These are phyloP conservation scores for Tetrahymena thermophila DNA, from an alignment of 73 alveolate species.

Conservation along the genomic window DNA sequence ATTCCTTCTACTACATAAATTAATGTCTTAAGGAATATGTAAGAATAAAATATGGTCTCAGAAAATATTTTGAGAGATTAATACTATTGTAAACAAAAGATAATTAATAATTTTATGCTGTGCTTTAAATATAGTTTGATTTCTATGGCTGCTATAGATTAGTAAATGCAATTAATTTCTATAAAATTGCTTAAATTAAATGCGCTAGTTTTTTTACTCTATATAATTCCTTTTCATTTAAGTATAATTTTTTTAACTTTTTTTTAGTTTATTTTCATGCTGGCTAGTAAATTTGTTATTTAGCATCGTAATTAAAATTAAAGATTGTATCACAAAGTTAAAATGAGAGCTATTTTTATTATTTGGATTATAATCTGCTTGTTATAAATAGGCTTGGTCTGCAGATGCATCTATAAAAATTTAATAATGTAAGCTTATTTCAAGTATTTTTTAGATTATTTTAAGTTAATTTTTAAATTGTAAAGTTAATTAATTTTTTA, in stretches of 20 bases:
- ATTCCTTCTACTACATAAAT: not conserved
- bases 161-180: not conserved
- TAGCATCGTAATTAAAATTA: not conserved
- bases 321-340: not conserved
- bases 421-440: not conserved
- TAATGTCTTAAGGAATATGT: not conserved
- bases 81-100: not conserved
- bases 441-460: not conserved
- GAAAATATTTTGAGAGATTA: not conserved
- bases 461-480: too few species aligned
- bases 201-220: not conserved
- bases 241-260: not conserved
- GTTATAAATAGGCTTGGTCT: not conserved
- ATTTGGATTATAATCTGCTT: not conserved
- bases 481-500: too few species aligned
- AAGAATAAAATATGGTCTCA: not conserved
- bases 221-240: not conserved
- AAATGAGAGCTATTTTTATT: not conserved
- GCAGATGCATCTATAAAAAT: not conserved
- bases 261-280: not conserved
- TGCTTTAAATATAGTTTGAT: not conserved
- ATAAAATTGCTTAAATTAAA: not conserved
- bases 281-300: not conserved
- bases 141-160: not conserved
- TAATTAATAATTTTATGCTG: not conserved